Percentiles rank a stretch among this genome's conserved stretches.
phyloP scores from a whole-genome alignment of 169 alveolate species.

The Sarcocystis neurona region DNA sequence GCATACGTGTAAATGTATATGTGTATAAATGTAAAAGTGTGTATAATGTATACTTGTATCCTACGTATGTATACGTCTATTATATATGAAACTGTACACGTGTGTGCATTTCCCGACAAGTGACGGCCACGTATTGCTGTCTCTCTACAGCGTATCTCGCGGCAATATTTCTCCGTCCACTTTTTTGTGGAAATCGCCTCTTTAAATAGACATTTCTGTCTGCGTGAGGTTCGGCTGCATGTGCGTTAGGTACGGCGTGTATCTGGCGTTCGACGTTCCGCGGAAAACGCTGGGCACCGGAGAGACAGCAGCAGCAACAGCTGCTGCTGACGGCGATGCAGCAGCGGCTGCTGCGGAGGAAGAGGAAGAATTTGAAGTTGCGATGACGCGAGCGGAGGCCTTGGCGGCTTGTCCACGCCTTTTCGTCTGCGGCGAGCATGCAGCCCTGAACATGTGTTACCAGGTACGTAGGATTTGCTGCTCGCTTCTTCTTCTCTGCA shows the following conservation, averaged over 20 bases:
- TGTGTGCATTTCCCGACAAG: too few species aligned
- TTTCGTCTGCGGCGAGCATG: conserved; percentile 78
- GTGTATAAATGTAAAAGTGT: too few species aligned
- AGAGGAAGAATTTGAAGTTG: conserved; percentile 38
- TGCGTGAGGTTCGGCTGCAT: background rate
- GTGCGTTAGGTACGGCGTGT: conserved; percentile 59
- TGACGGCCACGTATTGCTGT: too few species aligned
- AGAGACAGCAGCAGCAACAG: conserved; percentile 26
- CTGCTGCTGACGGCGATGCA: conserved; percentile 44
- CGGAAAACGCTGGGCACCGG: conserved; percentile 5
- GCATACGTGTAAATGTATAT: too few species aligned
- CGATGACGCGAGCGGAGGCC: conserved; percentile 68
- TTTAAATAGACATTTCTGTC: background rate
- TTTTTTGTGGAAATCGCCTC: too few species aligned
- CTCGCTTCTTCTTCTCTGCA: too few species aligned
- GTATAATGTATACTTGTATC: too few species aligned
- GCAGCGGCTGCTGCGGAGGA: conserved; percentile 44
- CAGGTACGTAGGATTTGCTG: too few species aligned
- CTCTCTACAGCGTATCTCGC: too few species aligned
- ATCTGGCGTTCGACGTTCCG: conserved; percentile 36
- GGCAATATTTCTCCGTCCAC: too few species aligned
- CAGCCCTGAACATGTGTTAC: conserved; percentile 92
- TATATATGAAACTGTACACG: too few species aligned
- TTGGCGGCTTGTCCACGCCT: conserved; percentile 53
- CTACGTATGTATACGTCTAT: too few species aligned